These are phyloP conservation scores for Alternaria sp. DNA, from an alignment of 2,329 filamentous ascomycete species.

Conservation along the genomic window DNA sequence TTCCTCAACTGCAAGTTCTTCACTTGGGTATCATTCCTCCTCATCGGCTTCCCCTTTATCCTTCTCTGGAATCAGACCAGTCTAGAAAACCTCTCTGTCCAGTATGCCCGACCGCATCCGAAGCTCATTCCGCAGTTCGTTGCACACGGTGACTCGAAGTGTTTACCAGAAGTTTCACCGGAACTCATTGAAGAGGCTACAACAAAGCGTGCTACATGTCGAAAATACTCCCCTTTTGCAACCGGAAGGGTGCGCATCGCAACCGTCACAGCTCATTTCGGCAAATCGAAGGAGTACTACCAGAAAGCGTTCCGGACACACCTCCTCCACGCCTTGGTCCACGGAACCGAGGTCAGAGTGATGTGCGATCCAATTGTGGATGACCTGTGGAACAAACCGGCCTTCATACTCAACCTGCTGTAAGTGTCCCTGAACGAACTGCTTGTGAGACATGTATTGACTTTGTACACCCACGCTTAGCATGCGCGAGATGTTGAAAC, in stretches of 20 bases:
- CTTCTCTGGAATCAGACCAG: conserved; percentile 14
- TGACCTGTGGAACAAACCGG: conserved; percentile 57
- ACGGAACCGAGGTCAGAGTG: conserved; percentile 55
- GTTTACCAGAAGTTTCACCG: conserved; percentile 21
- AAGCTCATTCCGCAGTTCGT: conserved; percentile 20
- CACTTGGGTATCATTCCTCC: conserved; percentile 12
- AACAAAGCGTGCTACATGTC: conserved; percentile 24
- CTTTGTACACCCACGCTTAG: too few relatives aligned
- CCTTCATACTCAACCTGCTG: conserved; percentile 54
- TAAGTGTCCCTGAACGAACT: too few relatives aligned
- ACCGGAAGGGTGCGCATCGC: conserved; percentile 38
- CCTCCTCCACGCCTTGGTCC: conserved; percentile 36
- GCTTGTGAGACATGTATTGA: too few relatives aligned
- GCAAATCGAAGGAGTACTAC: conserved; percentile 49
- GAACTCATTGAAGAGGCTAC: conserved; percentile 22
- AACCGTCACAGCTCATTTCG: conserved; percentile 54
- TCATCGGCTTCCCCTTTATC: conserved; percentile 13
- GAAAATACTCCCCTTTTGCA: conserved; percentile 25
- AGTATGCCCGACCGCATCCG: conserved; percentile 17
- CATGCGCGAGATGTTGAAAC: conserved; percentile 47
- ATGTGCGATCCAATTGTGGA: conserved; percentile 54
- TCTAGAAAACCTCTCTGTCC: conserved; percentile 11
- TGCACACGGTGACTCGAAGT: conserved; percentile 24
- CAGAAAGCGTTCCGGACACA: conserved; percentile 55
- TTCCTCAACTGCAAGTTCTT: conserved; percentile 9